These are phyloP conservation scores for Hymenotorrendiella dingleyae DNA, from an alignment of 2,329 filamentous ascomycete species.

Conservation along the genomic window DNA sequence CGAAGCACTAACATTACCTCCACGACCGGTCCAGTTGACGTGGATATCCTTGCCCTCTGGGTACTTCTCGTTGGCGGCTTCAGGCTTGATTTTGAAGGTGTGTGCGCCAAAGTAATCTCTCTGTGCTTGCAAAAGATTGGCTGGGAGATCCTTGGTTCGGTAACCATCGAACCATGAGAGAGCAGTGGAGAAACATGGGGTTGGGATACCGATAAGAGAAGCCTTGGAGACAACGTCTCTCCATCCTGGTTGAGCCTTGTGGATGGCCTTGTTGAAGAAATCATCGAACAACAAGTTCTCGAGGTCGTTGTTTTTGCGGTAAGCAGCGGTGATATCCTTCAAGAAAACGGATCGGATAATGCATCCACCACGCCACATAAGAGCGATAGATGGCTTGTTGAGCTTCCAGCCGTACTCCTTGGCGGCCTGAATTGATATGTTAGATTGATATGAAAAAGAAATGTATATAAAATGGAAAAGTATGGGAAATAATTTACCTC, in stretches of 20 bases:
- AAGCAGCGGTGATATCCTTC: constrained; percentile 97
- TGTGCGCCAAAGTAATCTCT: constrained; percentile 98
- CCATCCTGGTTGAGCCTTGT: constrained; percentile 91
- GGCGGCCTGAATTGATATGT: constrained; percentile 59
- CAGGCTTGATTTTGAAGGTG: constrained; percentile 84
- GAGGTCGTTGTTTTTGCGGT: constrained; percentile 88
- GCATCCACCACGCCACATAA: constrained; percentile 99
- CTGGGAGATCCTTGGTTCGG: constrained; percentile 92
- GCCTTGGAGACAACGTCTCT: constrained; percentile 86
- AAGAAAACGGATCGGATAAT: constrained; percentile 99
- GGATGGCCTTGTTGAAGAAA: constrained; percentile 99
- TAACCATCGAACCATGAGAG: constrained; percentile 99
- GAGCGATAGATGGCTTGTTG: constrained; percentile 98
- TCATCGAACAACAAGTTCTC: constrained; percentile 98
- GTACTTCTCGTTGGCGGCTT: constrained; percentile 72
- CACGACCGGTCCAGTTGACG: constrained; percentile 99
- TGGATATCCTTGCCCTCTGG: constrained; percentile 83
- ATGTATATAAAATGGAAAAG: background rate
- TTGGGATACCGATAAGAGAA: constrained; percentile 90
- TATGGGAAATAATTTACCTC: constrained; percentile 54
- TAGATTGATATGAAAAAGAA: constrained; percentile 15
- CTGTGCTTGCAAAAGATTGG: constrained; percentile 97
- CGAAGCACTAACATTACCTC: constrained; percentile 93
- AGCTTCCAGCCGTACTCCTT: constrained; percentile 97
- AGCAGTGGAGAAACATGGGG: constrained; percentile 92